A percentile compares a stretch with the other conserved stretches of the same genome.
Conservation (phyloP, 805 yeast genomes). For the Candida michaelii region DNA sequence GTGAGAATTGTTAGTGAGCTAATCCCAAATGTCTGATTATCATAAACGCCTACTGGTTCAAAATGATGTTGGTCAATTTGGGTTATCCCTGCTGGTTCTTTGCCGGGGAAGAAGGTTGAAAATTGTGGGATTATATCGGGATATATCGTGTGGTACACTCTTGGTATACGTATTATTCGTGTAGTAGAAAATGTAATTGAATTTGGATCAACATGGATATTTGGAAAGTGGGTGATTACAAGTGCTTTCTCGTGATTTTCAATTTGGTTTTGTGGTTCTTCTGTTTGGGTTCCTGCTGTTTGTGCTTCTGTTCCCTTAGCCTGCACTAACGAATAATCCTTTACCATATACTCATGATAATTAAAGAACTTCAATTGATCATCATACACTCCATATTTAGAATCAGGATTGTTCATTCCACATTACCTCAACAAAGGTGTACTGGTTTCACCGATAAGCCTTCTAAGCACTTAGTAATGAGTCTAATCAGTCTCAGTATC, state of each 20-base stretch:
- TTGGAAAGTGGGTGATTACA: constrained; percentile 68
- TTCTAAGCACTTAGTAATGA: no score
- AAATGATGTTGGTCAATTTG: constrained; percentile 20
- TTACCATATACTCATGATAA: constrained; percentile 59
- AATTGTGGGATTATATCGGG: constrained; percentile 54
- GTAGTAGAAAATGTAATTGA: constrained; percentile 36
- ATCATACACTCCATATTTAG: constrained; percentile 18
- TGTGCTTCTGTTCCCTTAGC: background rate
- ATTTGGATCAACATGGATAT: constrained; percentile 40
- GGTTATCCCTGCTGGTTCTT: constrained; percentile 57
- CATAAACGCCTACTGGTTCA: constrained; percentile 36
- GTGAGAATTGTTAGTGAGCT: constrained; percentile 51
- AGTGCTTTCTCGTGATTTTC: constrained; percentile 26
- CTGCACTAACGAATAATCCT: constrained; percentile 20
- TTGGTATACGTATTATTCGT: constrained; percentile 65
- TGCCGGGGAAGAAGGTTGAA: constrained; percentile 55
- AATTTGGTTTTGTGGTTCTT: background rate
- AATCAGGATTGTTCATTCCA: constrained; percentile 23
- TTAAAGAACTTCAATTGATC: constrained; percentile 49
- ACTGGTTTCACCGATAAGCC: no score
- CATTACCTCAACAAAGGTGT: no score
- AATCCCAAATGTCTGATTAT: constrained; percentile 49
- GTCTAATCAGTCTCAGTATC: no score
- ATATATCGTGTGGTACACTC: constrained; percentile 37
- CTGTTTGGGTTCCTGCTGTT: no score